phyloP scores from a whole-genome alignment of 352 stramenopile genomes.

The Aphanomyces euteiches region DNA sequence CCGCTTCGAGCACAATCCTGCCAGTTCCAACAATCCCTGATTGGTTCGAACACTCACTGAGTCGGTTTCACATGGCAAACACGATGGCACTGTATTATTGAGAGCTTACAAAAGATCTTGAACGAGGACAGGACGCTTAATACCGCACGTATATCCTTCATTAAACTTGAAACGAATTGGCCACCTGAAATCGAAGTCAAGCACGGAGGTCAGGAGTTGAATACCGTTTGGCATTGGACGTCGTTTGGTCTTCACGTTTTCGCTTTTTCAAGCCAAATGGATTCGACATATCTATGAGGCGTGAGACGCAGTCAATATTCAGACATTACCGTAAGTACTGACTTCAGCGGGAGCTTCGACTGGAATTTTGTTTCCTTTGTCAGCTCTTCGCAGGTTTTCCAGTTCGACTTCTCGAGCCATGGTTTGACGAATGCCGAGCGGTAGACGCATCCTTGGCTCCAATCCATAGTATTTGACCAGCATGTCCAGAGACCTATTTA shows the following conservation, averaged over 20 bases:
- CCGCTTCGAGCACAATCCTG: no score
- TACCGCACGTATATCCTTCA: conserved; percentile 86
- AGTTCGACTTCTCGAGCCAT: conserved; percentile 77
- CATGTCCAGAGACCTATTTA: conserved; percentile 56
- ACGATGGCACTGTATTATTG: no score
- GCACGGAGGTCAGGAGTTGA: not conserved
- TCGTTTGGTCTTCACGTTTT: conserved; percentile 20
- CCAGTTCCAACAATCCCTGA: no score
- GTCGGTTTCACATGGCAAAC: no score
- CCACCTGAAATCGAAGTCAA: not conserved
- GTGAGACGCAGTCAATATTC: not conserved
- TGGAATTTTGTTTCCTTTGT: conserved; percentile 33
- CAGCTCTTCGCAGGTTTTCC: conserved; percentile 67
- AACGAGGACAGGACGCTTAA: conserved; percentile 85
- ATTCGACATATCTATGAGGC: not conserved
- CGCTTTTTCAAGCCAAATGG: conserved; percentile 28
- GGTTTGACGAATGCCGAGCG: conserved; percentile 64
- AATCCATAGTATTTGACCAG: conserved; percentile 53
- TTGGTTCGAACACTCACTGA: not conserved
- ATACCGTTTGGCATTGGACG: conserved; percentile 21
- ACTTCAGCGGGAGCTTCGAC: not conserved
- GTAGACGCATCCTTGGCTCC: conserved; percentile 42
- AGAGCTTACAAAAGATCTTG: conserved; percentile 61
- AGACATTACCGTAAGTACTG: conserved; percentile 27
- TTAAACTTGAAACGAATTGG: conserved; percentile 86